A percentile compares a stretch with the other conserved stretches of the same genome.
phyloP scores from a whole-genome alignment of 352 stramenopile genomes.

The Blastocystis sp. region DNA sequence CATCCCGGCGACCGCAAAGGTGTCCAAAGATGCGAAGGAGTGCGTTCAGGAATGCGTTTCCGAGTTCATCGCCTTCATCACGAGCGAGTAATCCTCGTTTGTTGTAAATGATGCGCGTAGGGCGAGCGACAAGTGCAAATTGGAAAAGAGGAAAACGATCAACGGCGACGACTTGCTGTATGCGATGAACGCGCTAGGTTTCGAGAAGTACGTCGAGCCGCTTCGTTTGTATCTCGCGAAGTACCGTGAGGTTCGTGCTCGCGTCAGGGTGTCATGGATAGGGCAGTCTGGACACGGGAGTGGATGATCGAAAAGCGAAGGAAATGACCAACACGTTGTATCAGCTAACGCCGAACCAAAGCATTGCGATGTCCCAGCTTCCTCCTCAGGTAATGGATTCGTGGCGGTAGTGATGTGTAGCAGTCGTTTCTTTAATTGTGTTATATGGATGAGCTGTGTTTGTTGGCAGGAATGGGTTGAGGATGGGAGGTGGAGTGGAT shows the following conservation, averaged over 20 bases:
- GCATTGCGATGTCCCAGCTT: neutral
- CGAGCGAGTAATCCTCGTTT: conserved; percentile 79
- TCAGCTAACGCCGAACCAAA: neutral
- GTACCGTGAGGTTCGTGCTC: conserved; percentile 88
- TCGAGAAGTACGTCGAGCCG: conserved; percentile 98
- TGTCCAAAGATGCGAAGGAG: conserved; percentile 99
- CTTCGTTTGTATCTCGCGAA: conserved; percentile 97
- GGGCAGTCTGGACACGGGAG: conserved; percentile 1
- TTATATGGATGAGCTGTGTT: neutral
- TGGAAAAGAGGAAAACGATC: conserved; percentile 99
- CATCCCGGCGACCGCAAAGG: conserved; percentile 96
- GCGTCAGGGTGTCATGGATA: neutral
- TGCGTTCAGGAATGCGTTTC: conserved; percentile 99
- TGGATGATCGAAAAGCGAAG: neutral
- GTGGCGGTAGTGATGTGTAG: neutral
- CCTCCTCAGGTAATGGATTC: neutral
- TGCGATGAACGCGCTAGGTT: conserved; percentile 98
- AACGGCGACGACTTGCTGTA: conserved; percentile 99
- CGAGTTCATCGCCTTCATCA: conserved; percentile 99
- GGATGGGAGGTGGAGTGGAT: neutral
- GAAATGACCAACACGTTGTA: conserved; percentile 1
- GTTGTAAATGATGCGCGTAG: conserved; percentile 75
- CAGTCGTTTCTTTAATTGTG: neutral
- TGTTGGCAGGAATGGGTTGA: neutral
- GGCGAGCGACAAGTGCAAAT: conserved; percentile 97